A percentile compares a stretch with the other conserved stretches of the same genome.
phyloP scores from a whole-genome alignment of 163 green algal species.

The Chlorella variabilis region DNA sequence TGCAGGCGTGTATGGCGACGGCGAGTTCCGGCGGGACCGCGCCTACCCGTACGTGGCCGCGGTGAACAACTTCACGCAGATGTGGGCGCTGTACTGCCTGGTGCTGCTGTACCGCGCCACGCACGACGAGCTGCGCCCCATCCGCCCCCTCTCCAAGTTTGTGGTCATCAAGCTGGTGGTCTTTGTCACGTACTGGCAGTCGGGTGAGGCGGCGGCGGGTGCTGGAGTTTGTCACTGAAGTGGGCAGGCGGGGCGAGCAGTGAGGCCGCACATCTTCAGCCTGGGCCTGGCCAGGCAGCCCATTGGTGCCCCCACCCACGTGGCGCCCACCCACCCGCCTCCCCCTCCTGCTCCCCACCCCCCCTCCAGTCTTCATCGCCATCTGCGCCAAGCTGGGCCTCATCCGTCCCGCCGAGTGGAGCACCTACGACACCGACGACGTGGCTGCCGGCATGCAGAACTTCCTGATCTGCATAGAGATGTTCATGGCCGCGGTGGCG shows the following conservation, averaged over 20 bases:
- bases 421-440: conserved; percentile 69
- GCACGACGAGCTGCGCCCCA: conserved; percentile 88
- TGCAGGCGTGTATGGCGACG: conserved; percentile 73
- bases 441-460: conserved; percentile 84
- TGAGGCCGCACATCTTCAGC: no score
- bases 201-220: conserved; percentile 1
- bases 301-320: no score
- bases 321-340: no score
- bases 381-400: conserved; percentile 73
- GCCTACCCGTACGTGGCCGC: conserved; percentile 89
- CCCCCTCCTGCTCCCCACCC: no score
- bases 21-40: conserved; percentile 71
- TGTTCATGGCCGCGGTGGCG: conserved; percentile 93
- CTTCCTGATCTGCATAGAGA: conserved; percentile 98
- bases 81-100: conserved; percentile 97
- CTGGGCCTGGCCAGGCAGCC: no score
- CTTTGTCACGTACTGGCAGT: conserved; percentile 98
- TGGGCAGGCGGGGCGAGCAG: no score
- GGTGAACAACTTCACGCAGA: conserved; percentile 90
- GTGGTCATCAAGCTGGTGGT: conserved; percentile 95
- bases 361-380: conserved; percentile 57
- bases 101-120: conserved; percentile 92
- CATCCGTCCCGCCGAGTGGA: conserved; percentile 62
- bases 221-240: no score
- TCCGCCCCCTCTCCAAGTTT: conserved; percentile 96